A percentile compares a stretch with the other conserved stretches of the same genome.
Evolutionary conservation across 495 filamentous ascomycete species (phyloP).

Genomic region (Neurospora sp.): DNA sequence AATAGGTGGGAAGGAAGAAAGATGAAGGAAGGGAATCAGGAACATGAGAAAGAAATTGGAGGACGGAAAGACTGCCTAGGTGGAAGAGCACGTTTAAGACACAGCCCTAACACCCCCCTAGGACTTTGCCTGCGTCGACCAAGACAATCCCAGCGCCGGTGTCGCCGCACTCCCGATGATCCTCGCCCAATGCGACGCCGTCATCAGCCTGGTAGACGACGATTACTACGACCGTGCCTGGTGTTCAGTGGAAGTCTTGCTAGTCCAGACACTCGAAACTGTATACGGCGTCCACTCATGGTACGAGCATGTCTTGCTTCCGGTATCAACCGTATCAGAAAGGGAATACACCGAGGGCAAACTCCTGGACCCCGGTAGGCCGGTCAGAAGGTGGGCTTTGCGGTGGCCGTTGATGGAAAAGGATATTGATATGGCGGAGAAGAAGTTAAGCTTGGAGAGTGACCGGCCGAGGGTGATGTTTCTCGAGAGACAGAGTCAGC

Average conservation of each 20-base stretch:
- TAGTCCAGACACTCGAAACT: slow-evolving; percentile 5
- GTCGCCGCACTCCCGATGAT: slow-evolving; percentile 16
- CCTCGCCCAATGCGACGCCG: slow-evolving; percentile 16
- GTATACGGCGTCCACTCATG: slow-evolving; percentile 8
- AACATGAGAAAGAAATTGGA: too few species aligned
- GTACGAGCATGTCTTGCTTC: slow-evolving; percentile 11
- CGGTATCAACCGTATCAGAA: too few species aligned
- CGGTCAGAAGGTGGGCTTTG: neutral
- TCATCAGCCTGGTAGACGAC: slow-evolving; percentile 14
- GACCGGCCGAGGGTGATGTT: slow-evolving; percentile 19
- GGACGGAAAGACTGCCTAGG: too few species aligned
- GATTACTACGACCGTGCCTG: slow-evolving; percentile 15
- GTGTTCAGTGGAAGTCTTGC: slow-evolving; percentile 17
- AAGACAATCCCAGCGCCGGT: slow-evolving; percentile 13
- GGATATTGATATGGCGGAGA: slow-evolving; percentile 7
- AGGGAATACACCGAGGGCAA: too few species aligned
- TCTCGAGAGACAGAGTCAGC: slow-evolving; percentile 13
- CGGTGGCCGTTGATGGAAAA: neutral
- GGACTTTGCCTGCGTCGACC: slow-evolving; percentile 20
- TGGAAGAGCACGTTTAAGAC: too few species aligned
- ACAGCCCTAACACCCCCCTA: neutral
- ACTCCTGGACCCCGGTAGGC: too few species aligned
- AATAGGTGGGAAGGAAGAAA: too few species aligned
- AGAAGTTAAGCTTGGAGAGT: slow-evolving; percentile 12
- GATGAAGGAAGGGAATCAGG: too few species aligned